Evolutionary conservation across 1,284 basidiomycete genomes (phyloP).

Genomic region (Tylopilus sp.): DNA sequence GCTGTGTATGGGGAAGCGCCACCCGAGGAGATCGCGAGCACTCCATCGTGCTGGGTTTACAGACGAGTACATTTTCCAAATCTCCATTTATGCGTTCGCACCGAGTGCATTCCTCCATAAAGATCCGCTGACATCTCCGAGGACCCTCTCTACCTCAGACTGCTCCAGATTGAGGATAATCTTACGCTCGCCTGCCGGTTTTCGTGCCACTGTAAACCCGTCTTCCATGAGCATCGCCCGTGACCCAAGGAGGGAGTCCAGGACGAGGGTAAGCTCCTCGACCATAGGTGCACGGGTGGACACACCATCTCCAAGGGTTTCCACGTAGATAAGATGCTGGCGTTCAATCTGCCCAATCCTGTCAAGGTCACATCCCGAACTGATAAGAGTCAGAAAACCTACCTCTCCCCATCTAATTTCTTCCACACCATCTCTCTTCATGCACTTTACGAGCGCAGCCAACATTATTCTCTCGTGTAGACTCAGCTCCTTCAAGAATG

Average conservation of each 20-base stretch:
- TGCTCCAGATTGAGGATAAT: conserved; percentile 78
- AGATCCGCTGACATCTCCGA: conserved; percentile 76
- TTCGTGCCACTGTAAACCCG: conserved; percentile 61
- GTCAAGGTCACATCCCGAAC: conserved; percentile 13
- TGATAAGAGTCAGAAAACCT: conserved; percentile 31
- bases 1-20: not conserved
- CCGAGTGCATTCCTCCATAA: conserved; percentile 72
- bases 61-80: not conserved
- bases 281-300: conserved; percentile 63
- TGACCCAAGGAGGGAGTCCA: conserved; percentile 77
- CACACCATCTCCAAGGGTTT: conserved; percentile 64
- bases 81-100: conserved; percentile 23
- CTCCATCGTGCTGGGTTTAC: not conserved
- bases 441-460: conserved; percentile 87
- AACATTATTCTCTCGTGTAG: conserved; percentile 92
- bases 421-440: conserved; percentile 87
- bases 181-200: conserved; percentile 67
- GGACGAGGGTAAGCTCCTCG: conserved; percentile 68
- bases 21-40: not conserved
- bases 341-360: conserved; percentile 62
- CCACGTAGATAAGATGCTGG: conserved; percentile 74
- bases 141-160: conserved; percentile 76
- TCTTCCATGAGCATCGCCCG: conserved; percentile 80
- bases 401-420: conserved; percentile 91
- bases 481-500: conserved; percentile 84